Base-by-base conservation (phyloP, 208 protist species). In the Porcisia hertigi region DNA sequence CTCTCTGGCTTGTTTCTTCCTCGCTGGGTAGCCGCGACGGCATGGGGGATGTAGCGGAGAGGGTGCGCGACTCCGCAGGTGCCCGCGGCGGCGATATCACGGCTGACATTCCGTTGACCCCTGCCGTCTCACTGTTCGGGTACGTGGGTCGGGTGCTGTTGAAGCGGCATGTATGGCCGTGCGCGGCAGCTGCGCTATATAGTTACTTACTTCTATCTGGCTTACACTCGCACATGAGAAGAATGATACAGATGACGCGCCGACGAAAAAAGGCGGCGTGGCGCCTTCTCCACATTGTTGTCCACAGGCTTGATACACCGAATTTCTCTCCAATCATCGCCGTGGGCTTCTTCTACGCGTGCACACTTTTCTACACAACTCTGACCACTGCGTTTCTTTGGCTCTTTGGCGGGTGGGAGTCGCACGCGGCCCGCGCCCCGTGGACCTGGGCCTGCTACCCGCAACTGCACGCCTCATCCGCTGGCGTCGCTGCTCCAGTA, bases 121-220 rank as follows among this genome's bases (percentile, higher is more conserved):
- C 52, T 41, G 30, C 49, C 53, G 43, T 76, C 7, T 81, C 77
- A 54, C 30, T 45, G 20, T 41, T 70, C 45, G 72, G 58, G 12
- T 54, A 30, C 23, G 23, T 73, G 5, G 77, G 77, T 5, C 77
- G 53, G 55, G 45, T 63, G 43, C 43, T 81, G 54, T 73, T 69
- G 71, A 63, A 64, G 65, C 54, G 49, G 60, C 72, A 76, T 34
- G 41, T 85, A 52, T 81, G 81, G 81, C 62, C 76, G 18, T 72
- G 70, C 45, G 67, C 76, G 47, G 64, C 66, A 41, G 70, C 57
- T 25, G 43, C 71, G 9, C 66, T 73, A 36, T 75, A 75, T 52
- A 55, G 49, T 1, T 41, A 80, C 70, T 34, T 71, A 43, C 69
- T 75, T 3, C 47, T 80, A 3, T 52, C 55, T 12, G 69, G 69